These are phyloP conservation scores for Talaromyces rugulosus DNA, from an alignment of 2,329 filamentous ascomycete species.

Conservation along the genomic window DNA sequence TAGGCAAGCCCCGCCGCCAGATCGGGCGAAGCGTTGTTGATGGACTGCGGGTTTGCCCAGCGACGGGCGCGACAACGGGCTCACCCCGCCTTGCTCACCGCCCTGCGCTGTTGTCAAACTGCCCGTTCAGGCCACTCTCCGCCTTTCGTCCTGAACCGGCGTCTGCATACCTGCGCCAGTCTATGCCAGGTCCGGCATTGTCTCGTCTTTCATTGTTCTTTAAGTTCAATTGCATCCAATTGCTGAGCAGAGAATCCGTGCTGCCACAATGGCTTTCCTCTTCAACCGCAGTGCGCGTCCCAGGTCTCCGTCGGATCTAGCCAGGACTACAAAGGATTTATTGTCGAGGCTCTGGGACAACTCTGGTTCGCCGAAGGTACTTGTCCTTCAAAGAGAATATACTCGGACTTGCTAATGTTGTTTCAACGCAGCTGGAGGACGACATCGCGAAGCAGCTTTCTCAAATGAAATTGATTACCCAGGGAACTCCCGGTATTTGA, in stretches of 20 bases:
- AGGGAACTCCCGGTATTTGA: slow-evolving; percentile 76
- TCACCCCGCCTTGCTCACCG: slow-evolving; percentile 15
- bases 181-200: not conserved
- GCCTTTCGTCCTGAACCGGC: not conserved
- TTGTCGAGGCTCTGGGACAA: slow-evolving; percentile 58
- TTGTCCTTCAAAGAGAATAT: slow-evolving; percentile 1
- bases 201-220: not conserved
- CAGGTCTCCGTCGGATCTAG: slow-evolving; percentile 60
- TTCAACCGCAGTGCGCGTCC: slow-evolving; percentile 58
- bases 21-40: not conserved
- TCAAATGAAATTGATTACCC: slow-evolving; percentile 89
- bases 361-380: slow-evolving; percentile 53
- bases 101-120: slow-evolving; percentile 15
- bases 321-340: slow-evolving; percentile 60
- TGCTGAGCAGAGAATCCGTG: not conserved
- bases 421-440: slow-evolving; percentile 63
- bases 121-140: slow-evolving; percentile 12
- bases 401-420: slow-evolving; percentile 13
- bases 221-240: not conserved
- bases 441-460: slow-evolving; percentile 79
- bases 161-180: not conserved
- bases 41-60: slow-evolving; percentile 2
- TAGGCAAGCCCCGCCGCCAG: slow-evolving; percentile 1
- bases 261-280: slow-evolving; percentile 61
- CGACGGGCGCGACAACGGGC: slow-evolving; percentile 7